These are phyloP conservation scores for Sisymbrium irio DNA, from an alignment of 345 rosid genomes.

Conservation along the genomic window DNA sequence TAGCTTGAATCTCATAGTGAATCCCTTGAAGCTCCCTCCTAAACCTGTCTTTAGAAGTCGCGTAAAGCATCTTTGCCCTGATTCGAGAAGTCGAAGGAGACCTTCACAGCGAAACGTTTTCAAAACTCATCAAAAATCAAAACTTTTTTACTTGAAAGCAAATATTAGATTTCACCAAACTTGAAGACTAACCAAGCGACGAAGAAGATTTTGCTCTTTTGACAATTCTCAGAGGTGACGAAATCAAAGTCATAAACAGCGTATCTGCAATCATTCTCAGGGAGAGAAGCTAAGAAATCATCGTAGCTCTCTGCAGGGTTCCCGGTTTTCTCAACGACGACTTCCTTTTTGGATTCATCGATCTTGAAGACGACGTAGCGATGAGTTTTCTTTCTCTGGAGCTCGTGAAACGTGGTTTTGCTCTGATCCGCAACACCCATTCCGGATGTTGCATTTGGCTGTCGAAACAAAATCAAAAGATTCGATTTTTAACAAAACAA, in stretches of 20 bases:
- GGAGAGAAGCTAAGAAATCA: conserved; percentile 68
- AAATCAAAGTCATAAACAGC: conserved; percentile 73
- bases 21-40: conserved; percentile 73
- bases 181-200: conserved; percentile 75
- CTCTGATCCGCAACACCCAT: conserved; percentile 73
- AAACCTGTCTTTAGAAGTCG: conserved; percentile 66
- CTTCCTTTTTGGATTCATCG: conserved; percentile 60
- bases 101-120: conserved; percentile 37
- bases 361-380: conserved; percentile 67
- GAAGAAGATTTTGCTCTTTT: conserved; percentile 81
- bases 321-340: conserved; percentile 69
- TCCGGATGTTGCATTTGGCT: conserved; percentile 82
- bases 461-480: neutral
- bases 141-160: no score
- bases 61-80: conserved; percentile 74
- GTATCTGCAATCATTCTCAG: conserved; percentile 75
- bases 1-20: conserved; percentile 83
- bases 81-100: conserved; percentile 65
- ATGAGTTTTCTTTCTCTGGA: conserved; percentile 65
- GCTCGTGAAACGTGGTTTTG: conserved; percentile 56
- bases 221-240: conserved; percentile 74
- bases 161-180: no score
- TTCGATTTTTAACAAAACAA: neutral
- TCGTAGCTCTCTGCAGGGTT: conserved; percentile 58
- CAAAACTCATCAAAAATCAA: neutral